Base-by-base conservation (phyloP, 2,329 filamentous ascomycete genomes). In the Phialophora chinensis region DNA sequence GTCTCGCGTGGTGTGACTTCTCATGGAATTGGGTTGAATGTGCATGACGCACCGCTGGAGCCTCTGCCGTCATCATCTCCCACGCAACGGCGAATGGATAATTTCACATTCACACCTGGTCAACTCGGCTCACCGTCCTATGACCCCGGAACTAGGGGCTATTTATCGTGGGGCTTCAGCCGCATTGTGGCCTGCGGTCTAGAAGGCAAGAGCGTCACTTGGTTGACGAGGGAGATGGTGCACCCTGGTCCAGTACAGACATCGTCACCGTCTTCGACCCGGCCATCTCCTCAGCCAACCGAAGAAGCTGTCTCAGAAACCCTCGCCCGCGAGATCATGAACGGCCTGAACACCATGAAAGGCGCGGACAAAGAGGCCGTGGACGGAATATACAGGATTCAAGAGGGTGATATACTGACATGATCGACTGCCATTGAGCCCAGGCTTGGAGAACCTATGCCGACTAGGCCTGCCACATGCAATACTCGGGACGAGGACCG, bases 131-230 rank as follows among this genome's bases (percentile, higher is more conserved):
- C 63, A 3, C 50, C 56, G 23, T 67, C 65, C 1, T 68, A 66
- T 53, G 55, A 61, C 20, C 42, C 61, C 2, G 7, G 14, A 1
- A 68, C 67, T 23, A 52, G 55, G 20, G 72, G 72, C 1, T 72
- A 70, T 58, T 54, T 87, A 60, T 78, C 79, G 69, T 91, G 87
- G 85, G 89, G 86, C 74, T 80, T 82, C 57, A 81, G 85, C 27
- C 85, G 93, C 68, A 96, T 98, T 77, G 89, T 93, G n/a, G 90
- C 93, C 14, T 98, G 94, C 82, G 95, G 95, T 0, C 79, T 98
- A 47, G 88, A 90, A 68, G 93, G 90, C 27, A 91, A 91, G 80
- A 83, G 85, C 67, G 89, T 91, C 61, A 96, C 92, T n/a, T 93
- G 87, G 76, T 84, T 97, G 66, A 81, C 82, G 69, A 82, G 80